Base-by-base conservation (phyloP, 306 rosid genomes). In the Dryas drummondii region DNA sequence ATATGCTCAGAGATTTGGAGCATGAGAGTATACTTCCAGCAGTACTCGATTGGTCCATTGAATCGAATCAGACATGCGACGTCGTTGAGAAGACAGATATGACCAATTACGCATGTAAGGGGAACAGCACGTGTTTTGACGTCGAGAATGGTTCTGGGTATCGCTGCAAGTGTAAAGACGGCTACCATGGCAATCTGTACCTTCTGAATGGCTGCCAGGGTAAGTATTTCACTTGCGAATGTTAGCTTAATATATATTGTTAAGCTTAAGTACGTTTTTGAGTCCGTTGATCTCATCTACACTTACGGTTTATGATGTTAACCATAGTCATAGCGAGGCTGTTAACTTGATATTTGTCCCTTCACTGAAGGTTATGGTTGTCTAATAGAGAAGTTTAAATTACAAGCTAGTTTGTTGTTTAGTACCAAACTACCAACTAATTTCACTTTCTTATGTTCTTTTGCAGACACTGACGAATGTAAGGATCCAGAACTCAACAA, bases 141-240 rank as follows among this genome's bases (percentile, higher is more conserved):
- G 13, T 22, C 46, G 64, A 14, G 17, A 47, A 19, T 7, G 77
- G 75, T 1, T 2, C 5, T 48, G 88, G 85, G 11, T 84, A 83
- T 19, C 78, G 52, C 9, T 88, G 90, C 72, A 51, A 51, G 14
- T 84, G 90, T 70, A 52, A 17, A 12, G 3, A n/a, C 0, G 90
- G 90, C 1, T 88, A 32, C 14, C 15, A 27, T 3, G 90, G 90
- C 9, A 88, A 76, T 51, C 87, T 86, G n/a, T 88, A 82, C 79
- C 82, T 83, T 6, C 48, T 14, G 52, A 16, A 48, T 17, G 90
- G 84, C 12, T 85, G 89, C 16, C 22, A 62, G 46, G 86, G 84
- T 87, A 73, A 7, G 3, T 44, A 9, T 66, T 32, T 22, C 22
- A 22, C 22, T 22, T 22, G 22, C 22, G 22, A 22, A 0, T 32